Base-by-base conservation (phyloP, 148 eudicot species). In the Hydrangea macrophylla region DNA sequence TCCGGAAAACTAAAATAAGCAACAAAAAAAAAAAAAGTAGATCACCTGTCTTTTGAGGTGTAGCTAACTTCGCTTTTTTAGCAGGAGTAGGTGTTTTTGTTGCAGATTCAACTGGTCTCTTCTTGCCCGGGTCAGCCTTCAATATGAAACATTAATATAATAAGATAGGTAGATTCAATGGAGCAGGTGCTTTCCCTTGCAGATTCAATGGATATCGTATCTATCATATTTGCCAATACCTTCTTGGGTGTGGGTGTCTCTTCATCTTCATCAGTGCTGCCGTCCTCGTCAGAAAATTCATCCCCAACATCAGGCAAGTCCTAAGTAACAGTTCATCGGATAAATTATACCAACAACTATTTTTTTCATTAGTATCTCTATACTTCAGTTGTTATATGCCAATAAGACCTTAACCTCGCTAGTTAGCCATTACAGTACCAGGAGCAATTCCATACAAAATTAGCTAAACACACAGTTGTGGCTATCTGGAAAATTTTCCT, bases 1-100 rank as follows among this genome's bases (percentile, higher is more conserved):
- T 33, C 24, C 12, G 28, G 12, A 24, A 13, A 59, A n/a, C 6
- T 1, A 20, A 35, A 40, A 15, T 39, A 9, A 39, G 30, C 18
- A 0, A 48, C 15, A n/a, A 20, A 60, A 24, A 48, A 23, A 68
- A 0, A 28, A 1, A 2, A 44, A 6, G 33, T 24, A 45, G 22
- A 39, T 23, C 7, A 86, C 90, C 87, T 76, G 83, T 71, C 62
- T 81, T 79, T 53, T 81, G 82, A 36, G 87, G 87, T 7, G 85
- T 79, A 15, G 59, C 80, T 28, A 77, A 1, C 55, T 86, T 86
- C 2, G 80, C 76, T 42, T 86, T 86, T 72, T 86, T 86, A 7
- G 79, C 50, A 63, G 77, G 27, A 28, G 76, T 79, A 8, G 80
- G 85, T 26, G 85, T 79, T 69, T 73, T 80, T 17, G 65, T 69